These are phyloP conservation scores for Fusarium xyrophilum DNA, from an alignment of 2,329 filamentous ascomycete genomes.

Conservation along the genomic window DNA sequence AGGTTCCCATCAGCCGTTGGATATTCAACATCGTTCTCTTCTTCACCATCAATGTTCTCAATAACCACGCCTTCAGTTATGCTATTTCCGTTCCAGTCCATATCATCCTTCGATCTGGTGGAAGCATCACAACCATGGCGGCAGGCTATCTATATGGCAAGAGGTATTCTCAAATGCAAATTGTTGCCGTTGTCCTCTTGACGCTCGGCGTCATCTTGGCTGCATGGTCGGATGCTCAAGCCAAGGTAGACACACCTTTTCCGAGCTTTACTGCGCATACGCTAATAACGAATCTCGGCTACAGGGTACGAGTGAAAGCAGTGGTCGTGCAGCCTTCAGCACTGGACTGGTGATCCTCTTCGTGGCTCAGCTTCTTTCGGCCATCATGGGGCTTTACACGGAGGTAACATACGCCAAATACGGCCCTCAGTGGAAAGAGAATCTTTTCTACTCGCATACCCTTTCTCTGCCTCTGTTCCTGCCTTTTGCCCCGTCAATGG, in stretches of 20 bases:
- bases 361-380: conserved; percentile 85
- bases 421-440: conserved; percentile 92
- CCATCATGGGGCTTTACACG: conserved; percentile 94
- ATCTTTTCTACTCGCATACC: conserved; percentile 89
- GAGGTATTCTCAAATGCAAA: conserved; percentile 79
- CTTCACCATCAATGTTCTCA: conserved; percentile 91
- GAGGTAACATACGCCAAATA: conserved; percentile 87
- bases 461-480: conserved; percentile 79
- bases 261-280: not conserved
- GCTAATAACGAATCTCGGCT: not conserved
- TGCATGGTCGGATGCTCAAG: conserved; percentile 86
- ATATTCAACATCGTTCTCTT: conserved; percentile 87
- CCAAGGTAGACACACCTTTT: conserved; percentile 67
- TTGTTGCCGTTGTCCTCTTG: conserved; percentile 80
- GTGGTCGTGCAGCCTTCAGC: conserved; percentile 45
- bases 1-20: conserved; percentile 86
- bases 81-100: conserved; percentile 95
- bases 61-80: conserved; percentile 98
- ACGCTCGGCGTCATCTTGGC: conserved; percentile 87
- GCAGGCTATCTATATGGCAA: conserved; percentile 90
- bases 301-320: conserved; percentile 30
- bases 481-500: conserved; percentile 72
- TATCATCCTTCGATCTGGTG: conserved; percentile 93
- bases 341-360: conserved; percentile 84
- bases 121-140: conserved; percentile 92